Conservation (phyloP, 352 stramenopile species). For the Phytophthora constricta region DNA sequence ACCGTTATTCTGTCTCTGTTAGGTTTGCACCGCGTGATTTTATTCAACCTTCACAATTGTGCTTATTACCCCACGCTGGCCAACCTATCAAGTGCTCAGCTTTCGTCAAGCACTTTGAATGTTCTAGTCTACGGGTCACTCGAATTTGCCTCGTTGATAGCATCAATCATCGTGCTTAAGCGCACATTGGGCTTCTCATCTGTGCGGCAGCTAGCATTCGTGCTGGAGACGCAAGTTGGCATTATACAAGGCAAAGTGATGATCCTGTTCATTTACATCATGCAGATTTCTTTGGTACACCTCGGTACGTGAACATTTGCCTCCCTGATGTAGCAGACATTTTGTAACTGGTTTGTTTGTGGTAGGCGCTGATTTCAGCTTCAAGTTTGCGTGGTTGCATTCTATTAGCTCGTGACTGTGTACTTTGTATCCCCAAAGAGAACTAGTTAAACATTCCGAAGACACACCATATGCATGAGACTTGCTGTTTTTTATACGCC, state of each 20-base stretch:
- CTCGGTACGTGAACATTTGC: slow-evolving; percentile 19
- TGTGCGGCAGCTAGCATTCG: slow-evolving; percentile 34
- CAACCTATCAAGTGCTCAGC: background rate
- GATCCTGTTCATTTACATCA: slow-evolving; percentile 36
- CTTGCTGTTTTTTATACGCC: no score
- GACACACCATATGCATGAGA: no score
- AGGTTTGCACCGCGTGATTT: slow-evolving; percentile 3
- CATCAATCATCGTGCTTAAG: slow-evolving; percentile 1
- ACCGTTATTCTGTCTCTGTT: background rate
- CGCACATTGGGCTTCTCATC: slow-evolving; percentile 20
- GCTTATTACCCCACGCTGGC: slow-evolving; percentile 17
- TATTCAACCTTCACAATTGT: slow-evolving; percentile 24
- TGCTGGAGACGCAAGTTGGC: slow-evolving; percentile 35
- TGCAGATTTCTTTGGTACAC: slow-evolving; percentile 37
- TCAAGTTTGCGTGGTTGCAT: slow-evolving; percentile 27
- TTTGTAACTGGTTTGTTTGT: background rate
- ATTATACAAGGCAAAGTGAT: slow-evolving; percentile 40
- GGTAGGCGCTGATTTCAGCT: slow-evolving; percentile 32
- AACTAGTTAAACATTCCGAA: no score
- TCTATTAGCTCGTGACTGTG: no score
- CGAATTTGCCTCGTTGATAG: slow-evolving; percentile 12
- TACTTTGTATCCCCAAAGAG: no score
- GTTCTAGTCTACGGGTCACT: slow-evolving; percentile 11
- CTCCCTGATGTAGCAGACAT: background rate
- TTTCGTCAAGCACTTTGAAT: background rate